Evolutionary conservation across 192 early-diverging fungal genomes (phyloP).

Genomic region (Coemansia sp.): DNA sequence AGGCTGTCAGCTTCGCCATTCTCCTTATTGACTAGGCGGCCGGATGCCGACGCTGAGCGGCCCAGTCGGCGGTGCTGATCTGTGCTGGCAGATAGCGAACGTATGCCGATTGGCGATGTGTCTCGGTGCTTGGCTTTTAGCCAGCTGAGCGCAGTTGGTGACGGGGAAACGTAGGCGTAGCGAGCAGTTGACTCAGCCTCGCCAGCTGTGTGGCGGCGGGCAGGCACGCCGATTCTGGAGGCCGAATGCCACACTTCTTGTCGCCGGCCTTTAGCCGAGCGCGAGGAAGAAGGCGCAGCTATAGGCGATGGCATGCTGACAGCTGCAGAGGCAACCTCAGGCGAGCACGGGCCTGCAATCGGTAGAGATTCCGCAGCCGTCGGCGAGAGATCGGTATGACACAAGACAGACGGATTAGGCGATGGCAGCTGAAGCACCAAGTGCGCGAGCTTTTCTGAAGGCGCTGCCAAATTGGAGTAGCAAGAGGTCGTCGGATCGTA

Average conservation of each 20-base stretch:
- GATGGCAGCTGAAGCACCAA: constrained; percentile 34
- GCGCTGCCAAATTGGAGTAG: neutral
- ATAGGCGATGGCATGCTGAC: neutral
- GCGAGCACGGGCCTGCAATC: neutral
- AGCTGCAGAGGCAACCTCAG: constrained; percentile 3
- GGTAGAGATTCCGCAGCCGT: neutral
- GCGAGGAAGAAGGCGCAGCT: neutral
- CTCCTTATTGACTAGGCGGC: neutral
- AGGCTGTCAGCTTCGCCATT: neutral
- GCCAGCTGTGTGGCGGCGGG: constrained; percentile 43
- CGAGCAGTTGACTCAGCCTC: constrained; percentile 20
- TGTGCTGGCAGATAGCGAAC: constrained; percentile 13
- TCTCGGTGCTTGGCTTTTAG: constrained; percentile 19
- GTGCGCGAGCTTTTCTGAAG: neutral
- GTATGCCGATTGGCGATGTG: constrained; percentile 42
- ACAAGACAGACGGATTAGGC: constrained; percentile 29
- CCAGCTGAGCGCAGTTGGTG: constrained; percentile 11
- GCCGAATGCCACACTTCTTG: neutral
- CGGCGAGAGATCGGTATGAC: constrained; percentile 10
- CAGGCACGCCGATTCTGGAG: neutral
- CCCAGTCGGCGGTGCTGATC: constrained; percentile 5
- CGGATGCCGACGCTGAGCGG: constrained; percentile 2
- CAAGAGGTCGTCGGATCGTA: neutral
- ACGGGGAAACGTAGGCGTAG: neutral
- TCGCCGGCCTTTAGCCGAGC: neutral